Conservation (phyloP, 441 rosid genomes). For the Populus hybrid region DNA sequence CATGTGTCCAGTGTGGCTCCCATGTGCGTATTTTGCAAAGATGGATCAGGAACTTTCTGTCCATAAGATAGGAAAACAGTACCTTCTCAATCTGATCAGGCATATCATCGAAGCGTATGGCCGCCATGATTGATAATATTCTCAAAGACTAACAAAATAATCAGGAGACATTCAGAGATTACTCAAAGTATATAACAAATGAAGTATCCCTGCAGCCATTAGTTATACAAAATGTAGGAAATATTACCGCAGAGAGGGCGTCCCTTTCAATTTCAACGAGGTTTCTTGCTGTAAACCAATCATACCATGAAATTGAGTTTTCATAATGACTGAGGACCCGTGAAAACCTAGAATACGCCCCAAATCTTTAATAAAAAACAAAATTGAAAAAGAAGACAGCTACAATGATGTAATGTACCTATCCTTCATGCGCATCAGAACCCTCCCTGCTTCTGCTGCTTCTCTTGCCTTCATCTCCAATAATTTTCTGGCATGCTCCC, state of each 20-base stretch:
- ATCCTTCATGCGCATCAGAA: too few relatives aligned
- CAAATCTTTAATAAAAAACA: too few relatives aligned
- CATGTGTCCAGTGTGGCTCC: constrained; percentile 54
- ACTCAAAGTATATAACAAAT: not conserved
- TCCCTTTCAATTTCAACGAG: constrained; percentile 61
- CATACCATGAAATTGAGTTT: too few relatives aligned
- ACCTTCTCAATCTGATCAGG: constrained; percentile 55
- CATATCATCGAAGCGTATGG: constrained; percentile 69
- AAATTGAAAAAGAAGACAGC: too few relatives aligned
- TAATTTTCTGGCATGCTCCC: too few relatives aligned
- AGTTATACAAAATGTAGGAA: not conserved
- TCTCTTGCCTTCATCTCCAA: too few relatives aligned
- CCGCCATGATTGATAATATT: constrained; percentile 68
- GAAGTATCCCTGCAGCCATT: not conserved
- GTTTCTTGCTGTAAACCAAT: constrained; percentile 86
- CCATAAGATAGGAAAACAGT: constrained; percentile 58
- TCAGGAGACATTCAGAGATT: not conserved
- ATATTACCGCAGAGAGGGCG: constrained; percentile 58
- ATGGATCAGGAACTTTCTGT: constrained; percentile 38
- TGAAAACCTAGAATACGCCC: too few relatives aligned
- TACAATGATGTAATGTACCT: too few relatives aligned
- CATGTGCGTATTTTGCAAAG: constrained; percentile 28
- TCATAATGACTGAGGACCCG: too few relatives aligned
- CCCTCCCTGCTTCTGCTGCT: too few relatives aligned
- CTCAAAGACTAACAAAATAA: constrained; percentile 47